Conservation (phyloP, 257 asterid genomes). For the Nicotiana tabacum region DNA sequence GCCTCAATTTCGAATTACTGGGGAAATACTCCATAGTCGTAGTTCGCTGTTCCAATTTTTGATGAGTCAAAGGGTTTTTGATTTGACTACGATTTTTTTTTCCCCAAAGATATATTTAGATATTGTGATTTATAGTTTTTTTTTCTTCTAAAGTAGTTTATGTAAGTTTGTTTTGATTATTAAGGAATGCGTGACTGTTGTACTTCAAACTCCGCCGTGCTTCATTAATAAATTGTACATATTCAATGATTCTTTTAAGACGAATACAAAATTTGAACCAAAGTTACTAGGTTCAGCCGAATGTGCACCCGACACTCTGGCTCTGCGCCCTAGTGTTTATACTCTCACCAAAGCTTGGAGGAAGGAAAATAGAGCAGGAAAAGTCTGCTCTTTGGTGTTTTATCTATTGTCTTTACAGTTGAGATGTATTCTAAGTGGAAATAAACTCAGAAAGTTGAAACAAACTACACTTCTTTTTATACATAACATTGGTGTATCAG, state of each 20-base stretch:
- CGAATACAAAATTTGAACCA: too few species aligned
- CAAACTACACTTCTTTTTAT: neutral
- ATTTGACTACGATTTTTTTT: neutral
- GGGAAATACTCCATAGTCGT: neutral
- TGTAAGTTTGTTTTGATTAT: neutral
- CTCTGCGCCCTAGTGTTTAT: neutral
- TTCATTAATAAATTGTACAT: too few species aligned
- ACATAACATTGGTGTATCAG: too few species aligned
- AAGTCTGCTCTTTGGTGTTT: neutral
- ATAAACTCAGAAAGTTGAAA: neutral
- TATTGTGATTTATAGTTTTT: neutral
- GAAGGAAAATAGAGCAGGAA: neutral
- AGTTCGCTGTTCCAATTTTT: neutral
- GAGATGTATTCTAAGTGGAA: neutral
- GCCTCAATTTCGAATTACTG: neutral
- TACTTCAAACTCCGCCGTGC: neutral
- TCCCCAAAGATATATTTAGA: neutral
- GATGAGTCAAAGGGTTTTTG: neutral
- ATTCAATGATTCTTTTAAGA: too few species aligned
- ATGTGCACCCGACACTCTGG: too few species aligned
- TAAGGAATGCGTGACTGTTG: neutral
- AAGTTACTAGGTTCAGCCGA: too few species aligned
- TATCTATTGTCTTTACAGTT: neutral
- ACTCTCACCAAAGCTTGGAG: neutral
- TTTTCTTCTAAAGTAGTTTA: neutral